A percentile compares a stretch with the other conserved stretches of the same genome.
phyloP scores from a whole-genome alignment of 176 grass and related monocot species.

The Elymus sibiricus region DNA sequence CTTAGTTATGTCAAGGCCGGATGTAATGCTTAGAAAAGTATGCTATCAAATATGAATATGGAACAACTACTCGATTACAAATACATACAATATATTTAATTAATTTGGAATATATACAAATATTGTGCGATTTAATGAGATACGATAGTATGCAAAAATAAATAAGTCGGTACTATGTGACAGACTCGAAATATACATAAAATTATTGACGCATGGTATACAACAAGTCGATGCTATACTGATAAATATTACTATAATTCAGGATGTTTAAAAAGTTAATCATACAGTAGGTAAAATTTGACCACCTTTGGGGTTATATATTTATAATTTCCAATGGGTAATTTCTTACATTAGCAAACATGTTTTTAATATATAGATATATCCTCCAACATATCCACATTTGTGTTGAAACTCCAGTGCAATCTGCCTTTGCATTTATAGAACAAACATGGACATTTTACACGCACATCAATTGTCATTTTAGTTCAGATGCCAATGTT shows the following conservation, averaged over 20 bases:
- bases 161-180: neutral
- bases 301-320: neutral
- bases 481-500: neutral
- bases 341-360: neutral
- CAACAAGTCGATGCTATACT: neutral
- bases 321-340: neutral
- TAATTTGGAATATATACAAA: neutral
- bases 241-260: neutral
- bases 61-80: neutral
- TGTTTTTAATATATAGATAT: neutral
- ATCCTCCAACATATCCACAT: neutral
- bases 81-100: neutral
- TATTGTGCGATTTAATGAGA: neutral
- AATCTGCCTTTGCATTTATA: neutral
- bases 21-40: too few species aligned
- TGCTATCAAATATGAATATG: neutral
- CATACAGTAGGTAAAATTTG: neutral
- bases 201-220: neutral
- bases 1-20: too few species aligned
- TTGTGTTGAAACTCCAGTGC: neutral
- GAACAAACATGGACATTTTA: too few species aligned
- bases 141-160: neutral
- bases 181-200: too few species aligned
- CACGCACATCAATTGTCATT: neutral
- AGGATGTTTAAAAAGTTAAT: too few species aligned